Evolutionary conservation across 257 asterid genomes (phyloP).

Genomic region (Asclepias syriaca): DNA sequence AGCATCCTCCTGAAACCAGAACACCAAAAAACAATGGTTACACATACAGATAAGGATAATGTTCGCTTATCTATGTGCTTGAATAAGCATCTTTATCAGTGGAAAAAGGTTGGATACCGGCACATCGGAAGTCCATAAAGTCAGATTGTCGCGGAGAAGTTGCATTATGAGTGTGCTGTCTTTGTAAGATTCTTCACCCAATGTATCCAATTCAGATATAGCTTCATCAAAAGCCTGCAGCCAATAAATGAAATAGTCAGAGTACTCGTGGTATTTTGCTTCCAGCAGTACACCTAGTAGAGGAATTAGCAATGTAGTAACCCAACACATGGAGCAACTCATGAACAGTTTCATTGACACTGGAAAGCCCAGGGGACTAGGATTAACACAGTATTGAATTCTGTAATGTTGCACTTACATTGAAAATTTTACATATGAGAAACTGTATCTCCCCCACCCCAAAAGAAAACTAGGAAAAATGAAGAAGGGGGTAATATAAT

Average conservation of each 20-base stretch:
- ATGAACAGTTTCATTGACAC: neutral
- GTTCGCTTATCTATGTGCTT: neutral
- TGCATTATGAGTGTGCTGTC: constrained; percentile 35
- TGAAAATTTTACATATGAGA: neutral
- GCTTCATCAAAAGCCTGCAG: constrained; percentile 35
- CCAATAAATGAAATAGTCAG: neutral
- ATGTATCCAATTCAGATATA: constrained; percentile 30
- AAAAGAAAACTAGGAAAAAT: no score
- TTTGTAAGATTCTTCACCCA: constrained; percentile 33
- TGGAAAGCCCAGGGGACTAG: neutral
- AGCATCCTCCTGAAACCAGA: constrained; percentile 23
- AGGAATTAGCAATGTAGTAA: neutral
- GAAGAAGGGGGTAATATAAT: neutral
- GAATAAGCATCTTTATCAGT: neutral
- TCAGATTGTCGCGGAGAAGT: constrained; percentile 31
- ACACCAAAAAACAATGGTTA: neutral
- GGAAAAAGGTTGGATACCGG: constrained; percentile 10
- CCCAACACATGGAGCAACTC: neutral
- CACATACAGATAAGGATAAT: neutral
- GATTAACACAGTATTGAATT: neutral
- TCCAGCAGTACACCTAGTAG: no score
- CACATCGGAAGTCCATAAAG: constrained; percentile 32
- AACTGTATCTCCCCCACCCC: no score
- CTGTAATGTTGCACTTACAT: neutral
- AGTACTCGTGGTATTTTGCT: neutral